Base-by-base conservation (phyloP, 805 yeast species). In the Metschnikowia vanudenii region DNA sequence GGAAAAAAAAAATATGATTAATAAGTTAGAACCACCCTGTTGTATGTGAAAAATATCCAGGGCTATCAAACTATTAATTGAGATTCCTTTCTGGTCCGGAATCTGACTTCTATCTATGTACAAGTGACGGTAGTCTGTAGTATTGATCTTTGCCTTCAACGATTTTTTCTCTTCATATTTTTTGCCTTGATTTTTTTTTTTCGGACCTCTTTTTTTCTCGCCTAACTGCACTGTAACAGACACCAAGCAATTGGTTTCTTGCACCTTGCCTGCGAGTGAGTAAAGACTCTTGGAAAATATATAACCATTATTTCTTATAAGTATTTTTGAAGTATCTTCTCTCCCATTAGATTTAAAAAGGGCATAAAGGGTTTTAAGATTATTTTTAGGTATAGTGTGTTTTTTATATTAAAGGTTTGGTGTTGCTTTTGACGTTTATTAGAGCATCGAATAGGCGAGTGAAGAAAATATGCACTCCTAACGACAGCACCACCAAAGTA, bases 41-140 rank as follows among this genome's bases (percentile, higher is more conserved):
- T 10, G 16, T 30, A 26, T 26, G 9, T 26, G 28, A 26, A 26
- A n/a, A 26, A 26, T 26, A 26, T 26, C 28, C 11, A 26, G 28
- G 28, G 12, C 29, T 41, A n/a, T 35, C 17, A 14, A 14, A 30
- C 33, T 30, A 14, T 30, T 13, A 32, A 22, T 17, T 32, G 37
- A 3, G 16, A 22, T 24, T 12, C 16, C 20, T 33, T 32, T 20
- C 12, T 26, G 11, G 17, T 13, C 17, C 4, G 28, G 28, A 28
- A 11, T 37, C 41, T 28, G 41, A 38, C 32, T 19, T 39, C 26
- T 22, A 33, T 41, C 53, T 50, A 50, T 50, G 51, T 50, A 50
- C 53, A 50, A 50, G 53, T 46, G 43, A 46, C 44, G 46, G 34
- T 39, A 37, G 43, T 22, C 39, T 31, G 35, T 29, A n/a, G 39